Base-by-base conservation (phyloP, 495 filamentous ascomycete species). In the Daldinia loculata region DNA sequence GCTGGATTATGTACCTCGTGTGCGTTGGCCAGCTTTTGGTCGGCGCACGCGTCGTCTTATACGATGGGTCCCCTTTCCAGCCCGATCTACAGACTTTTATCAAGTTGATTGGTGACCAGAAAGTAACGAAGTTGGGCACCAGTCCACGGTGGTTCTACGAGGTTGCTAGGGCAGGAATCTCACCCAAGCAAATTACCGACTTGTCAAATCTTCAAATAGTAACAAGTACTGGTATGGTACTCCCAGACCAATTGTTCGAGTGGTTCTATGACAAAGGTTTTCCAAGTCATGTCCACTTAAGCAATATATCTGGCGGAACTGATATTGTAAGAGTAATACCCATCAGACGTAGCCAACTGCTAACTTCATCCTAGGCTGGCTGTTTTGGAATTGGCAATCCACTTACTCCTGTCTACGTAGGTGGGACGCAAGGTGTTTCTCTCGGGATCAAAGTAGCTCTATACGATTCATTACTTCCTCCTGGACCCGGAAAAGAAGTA, bases 251-350 rank as follows among this genome's bases (percentile, higher is more conserved):
- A 38, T 81, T 92, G 41, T 93, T 92, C 75, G 86, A 91, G 62
- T 95, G 91, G 91, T 93, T 94, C 83, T 94, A 93, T 78, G 91
- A 93, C 76, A 75, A 77, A n/a, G 92, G 84, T 12, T 95, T 95
- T 78, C 91, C 91, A 0, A 30, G 83, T 2, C 76, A 80, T 68
- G 83, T 87, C 4, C 91, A 90, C 6, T 82, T 94, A 4, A 84
- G 77, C 57, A 95, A 95, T 72, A 90, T 94, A 56, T 89, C 90
- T 1, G 92, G 92, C 15, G 91, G 91, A 61, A 94, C 91, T 24
- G 91, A 95, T 82, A 83, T 94, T 45, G 89, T 84, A 70, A 64
- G 79, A 29, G 24, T 15, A 22, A 15, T 5, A 14, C 48, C 60
- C 41, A 12, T 68, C 52, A 11, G 52, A 12, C 14, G 26, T 67